Evolutionary conservation across 2,329 filamentous ascomycete species (phyloP).

Genomic region (Helicocarpus griseus): DNA sequence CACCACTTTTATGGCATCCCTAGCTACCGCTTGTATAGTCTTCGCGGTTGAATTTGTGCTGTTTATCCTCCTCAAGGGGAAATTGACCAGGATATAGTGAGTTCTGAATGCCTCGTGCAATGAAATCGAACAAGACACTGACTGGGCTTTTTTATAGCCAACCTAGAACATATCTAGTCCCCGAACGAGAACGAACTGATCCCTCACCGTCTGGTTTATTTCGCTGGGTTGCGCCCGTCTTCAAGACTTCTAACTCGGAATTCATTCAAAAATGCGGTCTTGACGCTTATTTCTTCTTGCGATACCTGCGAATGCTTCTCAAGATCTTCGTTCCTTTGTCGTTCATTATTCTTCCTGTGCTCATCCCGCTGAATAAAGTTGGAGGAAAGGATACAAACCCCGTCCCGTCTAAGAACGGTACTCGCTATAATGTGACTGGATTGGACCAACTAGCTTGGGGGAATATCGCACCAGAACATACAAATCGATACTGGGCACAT

Average conservation of each 20-base stretch:
- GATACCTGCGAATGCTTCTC: constrained; percentile 75
- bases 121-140: constrained; percentile 1
- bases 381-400: constrained; percentile 57
- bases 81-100: constrained; percentile 73
- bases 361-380: constrained; percentile 74
- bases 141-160: constrained; percentile 43
- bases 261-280: constrained; percentile 92
- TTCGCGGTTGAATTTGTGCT: constrained; percentile 55
- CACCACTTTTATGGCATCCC: constrained; percentile 53
- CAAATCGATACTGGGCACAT: constrained; percentile 72
- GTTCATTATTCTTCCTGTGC: constrained; percentile 66
- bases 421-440: constrained; percentile 47
- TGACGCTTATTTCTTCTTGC: constrained; percentile 94
- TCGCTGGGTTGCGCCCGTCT: constrained; percentile 48
- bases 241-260: constrained; percentile 63
- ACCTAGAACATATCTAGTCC: constrained; percentile 76
- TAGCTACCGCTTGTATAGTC: constrained; percentile 52
- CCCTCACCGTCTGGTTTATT: constrained; percentile 53
- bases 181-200: constrained; percentile 73
- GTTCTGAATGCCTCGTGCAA: constrained; percentile 21
- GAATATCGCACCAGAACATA: constrained; percentile 61
- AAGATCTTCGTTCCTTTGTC: constrained; percentile 86
- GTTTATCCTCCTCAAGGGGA: constrained; percentile 71
- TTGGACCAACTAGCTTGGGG: constrained; percentile 80
- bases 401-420: constrained; percentile 24